A percentile compares a stretch with the other conserved stretches of the same genome.
Conservation (phyloP, 352 stramenopile genomes). For the Blastocystis sp. region DNA sequence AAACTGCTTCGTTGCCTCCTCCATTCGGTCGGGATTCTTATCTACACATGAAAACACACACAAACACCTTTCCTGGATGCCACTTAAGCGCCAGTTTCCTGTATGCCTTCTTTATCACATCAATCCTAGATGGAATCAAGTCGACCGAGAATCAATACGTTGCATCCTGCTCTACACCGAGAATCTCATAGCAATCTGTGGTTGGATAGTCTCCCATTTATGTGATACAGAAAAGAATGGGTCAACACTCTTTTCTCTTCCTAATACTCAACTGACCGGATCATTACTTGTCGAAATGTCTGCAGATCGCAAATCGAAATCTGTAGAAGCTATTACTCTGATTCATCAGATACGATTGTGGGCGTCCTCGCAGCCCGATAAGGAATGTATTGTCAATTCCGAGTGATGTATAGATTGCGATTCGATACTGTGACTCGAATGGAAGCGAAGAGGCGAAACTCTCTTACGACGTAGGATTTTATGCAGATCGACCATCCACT, state of each 20-base stretch:
- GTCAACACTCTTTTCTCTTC: background rate
- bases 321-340: background rate
- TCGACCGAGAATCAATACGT: conserved; percentile 59
- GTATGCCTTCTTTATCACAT: conserved; percentile 81
- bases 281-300: background rate
- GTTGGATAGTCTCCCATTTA: background rate
- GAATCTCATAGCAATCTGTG: conserved; percentile 76
- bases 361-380: background rate
- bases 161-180: conserved; percentile 68
- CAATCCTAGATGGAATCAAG: conserved; percentile 16
- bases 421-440: conserved; percentile 36
- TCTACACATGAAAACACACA: conserved; percentile 62
- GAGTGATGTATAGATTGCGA: conserved; percentile 13
- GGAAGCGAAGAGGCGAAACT: background rate
- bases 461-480: conserved; percentile 13
- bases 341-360: conserved; percentile 31
- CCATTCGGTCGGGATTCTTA: conserved; percentile 74
- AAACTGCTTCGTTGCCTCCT: conserved; percentile 76
- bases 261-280: background rate
- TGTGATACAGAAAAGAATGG: background rate
- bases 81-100: conserved; percentile 83
- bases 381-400: background rate
- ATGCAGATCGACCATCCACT: background rate
- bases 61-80: conserved; percentile 66
- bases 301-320: background rate